Base-by-base conservation (phyloP, 2,329 filamentous ascomycete species). In the Colletotrichum kahawae region DNA sequence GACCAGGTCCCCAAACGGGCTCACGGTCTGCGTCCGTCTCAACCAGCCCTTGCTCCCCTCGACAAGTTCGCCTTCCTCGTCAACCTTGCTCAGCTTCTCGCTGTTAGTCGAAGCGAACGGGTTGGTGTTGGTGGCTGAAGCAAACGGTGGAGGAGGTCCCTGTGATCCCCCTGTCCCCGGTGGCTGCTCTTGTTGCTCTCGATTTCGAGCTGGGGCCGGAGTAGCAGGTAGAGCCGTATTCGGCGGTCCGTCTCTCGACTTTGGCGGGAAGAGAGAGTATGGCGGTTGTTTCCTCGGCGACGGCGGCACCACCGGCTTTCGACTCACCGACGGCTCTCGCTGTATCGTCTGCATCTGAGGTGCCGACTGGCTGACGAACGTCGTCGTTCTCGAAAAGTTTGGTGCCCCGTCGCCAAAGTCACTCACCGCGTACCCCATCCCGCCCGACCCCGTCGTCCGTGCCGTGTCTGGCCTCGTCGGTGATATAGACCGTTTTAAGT, bases 1-100 rank as follows among this genome's bases (percentile, higher is more conserved):
- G 43, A 76, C 78, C 54, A 84, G 76, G 48, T 81, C 80, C 33
- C 78, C 81, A 75, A 84, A 84, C 5, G 83, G 83, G 65, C 82
- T 84, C 8, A 84, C 82, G 12, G 79, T 81, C 60, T 81, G 81
- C 4, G 81, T 79, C 59, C 79, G 67, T 60, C 68, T 75, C 57
- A 85, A 76, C 83, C 83, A 85, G 36, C 77, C 78, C 65, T 84
- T 36, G 74, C 72, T 29, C 67, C 75, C 27, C 68, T 66, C 21
- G 67, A 75, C 51, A 12, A 75, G 31, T 4, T 73, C 73, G 69
- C 71, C 48, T 66, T 71, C 71, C 65, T 76, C 73, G 29, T 76
- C 67, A 10, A 76, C 70, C 57, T 59, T 67, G 34, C 51, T 71
- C 56, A 65, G 18, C 59, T 67, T 67, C 31, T 72, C 72, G 14